Base-by-base conservation (phyloP, 257 asterid genomes). In the Gynochthodes officinalis region DNA sequence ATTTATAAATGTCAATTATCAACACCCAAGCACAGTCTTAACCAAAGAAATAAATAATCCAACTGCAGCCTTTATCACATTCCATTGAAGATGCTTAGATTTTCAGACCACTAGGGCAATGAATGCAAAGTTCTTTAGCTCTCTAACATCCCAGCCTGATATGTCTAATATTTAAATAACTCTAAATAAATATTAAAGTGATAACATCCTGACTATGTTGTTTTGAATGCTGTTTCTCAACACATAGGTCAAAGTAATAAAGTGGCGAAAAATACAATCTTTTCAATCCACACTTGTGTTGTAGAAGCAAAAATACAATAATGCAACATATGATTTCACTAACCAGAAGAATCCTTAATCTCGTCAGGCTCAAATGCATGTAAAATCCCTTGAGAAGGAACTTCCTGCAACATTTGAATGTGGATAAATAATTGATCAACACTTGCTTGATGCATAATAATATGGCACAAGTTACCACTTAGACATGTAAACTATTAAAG, bases 311-410 rank as follows among this genome's bases (percentile, higher is more conserved):
- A 42, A 7, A 18, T 32, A 53, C 49, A 32, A 32, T 15, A 19
- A 37, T 61, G 35, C 14, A 30, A 50, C 7, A 19, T 32, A 19
- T 33, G 18, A 46, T 14, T 58, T 46, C 40, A 76, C 93, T 84
- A 69, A 90, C 97, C 89, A 66, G 81, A 72, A 72, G 88, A 78
- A 76, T 87, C 84, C 69, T 75, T 72, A 5, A 71, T 69, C 65
- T 77, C 77, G 70, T 88, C 96, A 67, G 87, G 89, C 78, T 88
- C 94, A 77, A 77, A 93, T 75, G 88, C 96, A 80, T 90, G 96
- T 84, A 91, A 89, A 69, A 76, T 70, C 40, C 75, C 89, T 74
- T 60, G 72, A 35, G 71, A 63, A 77, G 77, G 74, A 77, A 72
- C 58, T 53, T 81, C 87, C 95, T 91, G 76, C 67, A 82, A 68